Conservation (phyloP, 1,284 basidiomycete genomes). For the Abortiporus biennis region DNA sequence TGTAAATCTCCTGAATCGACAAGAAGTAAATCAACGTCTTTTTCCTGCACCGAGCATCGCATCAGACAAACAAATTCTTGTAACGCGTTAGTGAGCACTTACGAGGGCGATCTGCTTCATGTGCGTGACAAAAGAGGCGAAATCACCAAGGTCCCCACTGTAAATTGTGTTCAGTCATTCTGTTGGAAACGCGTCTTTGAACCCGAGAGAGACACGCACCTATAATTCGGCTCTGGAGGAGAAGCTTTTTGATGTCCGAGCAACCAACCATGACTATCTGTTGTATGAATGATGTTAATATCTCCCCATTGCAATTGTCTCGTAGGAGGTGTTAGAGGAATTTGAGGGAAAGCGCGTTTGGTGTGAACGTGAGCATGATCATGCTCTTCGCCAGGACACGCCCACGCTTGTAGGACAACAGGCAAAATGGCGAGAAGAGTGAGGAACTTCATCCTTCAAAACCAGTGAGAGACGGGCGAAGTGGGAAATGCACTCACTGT, state of each 20-base stretch:
- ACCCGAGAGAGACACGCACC: constrained; percentile 17
- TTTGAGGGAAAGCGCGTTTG: constrained; percentile 37
- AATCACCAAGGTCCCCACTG: constrained; percentile 77
- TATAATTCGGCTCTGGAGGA: constrained; percentile 73
- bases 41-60: constrained; percentile 44
- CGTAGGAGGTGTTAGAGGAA: constrained; percentile 47
- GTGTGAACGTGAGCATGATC: constrained; percentile 30
- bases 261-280: constrained; percentile 79
- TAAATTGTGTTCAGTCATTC: neutral
- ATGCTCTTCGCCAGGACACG: constrained; percentile 16
- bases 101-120: constrained; percentile 71
- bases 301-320: constrained; percentile 71
- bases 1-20: constrained; percentile 77
- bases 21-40: constrained; percentile 64
- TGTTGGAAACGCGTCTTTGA: neutral
- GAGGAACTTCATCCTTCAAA: too few relatives aligned
- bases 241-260: constrained; percentile 66
- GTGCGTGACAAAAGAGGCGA: constrained; percentile 74
- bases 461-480: too few relatives aligned
- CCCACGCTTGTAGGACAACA: neutral
- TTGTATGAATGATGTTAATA: constrained; percentile 76
- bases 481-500: too few relatives aligned
- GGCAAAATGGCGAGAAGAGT: too few relatives aligned
- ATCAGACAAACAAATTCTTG: neutral
- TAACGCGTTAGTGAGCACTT: neutral